Evolutionary conservation across 2,329 filamentous ascomycete species (phyloP).

Genomic region (Sclerotinia glacialis): DNA sequence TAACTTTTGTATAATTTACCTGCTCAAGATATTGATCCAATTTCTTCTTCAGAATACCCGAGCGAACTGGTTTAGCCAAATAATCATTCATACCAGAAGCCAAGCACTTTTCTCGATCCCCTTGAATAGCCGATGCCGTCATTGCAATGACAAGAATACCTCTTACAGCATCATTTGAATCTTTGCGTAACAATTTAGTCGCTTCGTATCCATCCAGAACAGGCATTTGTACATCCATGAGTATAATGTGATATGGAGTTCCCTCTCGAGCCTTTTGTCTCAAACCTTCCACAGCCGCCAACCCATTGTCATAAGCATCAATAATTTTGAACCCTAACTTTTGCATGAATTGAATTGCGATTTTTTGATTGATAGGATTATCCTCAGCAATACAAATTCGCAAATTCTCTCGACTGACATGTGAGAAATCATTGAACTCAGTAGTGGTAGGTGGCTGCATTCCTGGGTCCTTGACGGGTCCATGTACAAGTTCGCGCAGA

Average conservation of each 20-base stretch:
- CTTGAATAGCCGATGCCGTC: conserved; percentile 93
- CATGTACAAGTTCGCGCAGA: conserved; percentile 42
- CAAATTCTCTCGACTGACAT: conserved; percentile 72
- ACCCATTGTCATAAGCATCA: conserved; percentile 85
- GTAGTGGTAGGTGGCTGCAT: conserved; percentile 40
- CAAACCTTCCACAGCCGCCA: conserved; percentile 84
- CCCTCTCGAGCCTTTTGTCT: conserved; percentile 69
- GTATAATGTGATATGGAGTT: conserved; percentile 79
- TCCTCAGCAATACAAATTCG: conserved; percentile 93
- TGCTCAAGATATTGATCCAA: conserved; percentile 62
- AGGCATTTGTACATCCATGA: conserved; percentile 98
- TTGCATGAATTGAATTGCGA: conserved; percentile 85
- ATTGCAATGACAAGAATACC: conserved; percentile 93
- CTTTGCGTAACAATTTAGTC: conserved; percentile 76
- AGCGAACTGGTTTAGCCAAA: conserved; percentile 89
- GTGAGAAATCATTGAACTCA: conserved; percentile 64
- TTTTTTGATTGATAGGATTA: conserved; percentile 91
- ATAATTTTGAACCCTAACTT: conserved; percentile 78
- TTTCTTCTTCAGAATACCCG: conserved; percentile 81
- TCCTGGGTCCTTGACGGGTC: conserved; percentile 44
- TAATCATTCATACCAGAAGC: conserved; percentile 98
- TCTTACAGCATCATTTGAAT: conserved; percentile 71
- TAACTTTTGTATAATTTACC: conserved; percentile 25
- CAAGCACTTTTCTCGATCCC: conserved; percentile 92
- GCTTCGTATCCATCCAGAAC: conserved; percentile 90